These are phyloP conservation scores for Hirschfeldia incana DNA, from an alignment of 345 rosid genomes.

Conservation along the genomic window DNA sequence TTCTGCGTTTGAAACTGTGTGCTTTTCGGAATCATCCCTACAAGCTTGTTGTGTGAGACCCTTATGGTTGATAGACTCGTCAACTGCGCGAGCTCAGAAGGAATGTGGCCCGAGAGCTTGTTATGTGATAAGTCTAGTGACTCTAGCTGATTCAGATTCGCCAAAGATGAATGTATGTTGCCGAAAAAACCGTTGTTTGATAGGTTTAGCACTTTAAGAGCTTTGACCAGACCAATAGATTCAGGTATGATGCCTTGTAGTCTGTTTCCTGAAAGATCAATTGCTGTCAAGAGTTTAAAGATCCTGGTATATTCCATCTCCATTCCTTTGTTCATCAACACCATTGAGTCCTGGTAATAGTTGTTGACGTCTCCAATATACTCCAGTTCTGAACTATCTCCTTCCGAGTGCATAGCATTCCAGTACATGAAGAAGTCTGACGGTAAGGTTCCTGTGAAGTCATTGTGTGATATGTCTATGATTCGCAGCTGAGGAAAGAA, in stretches of 20 bases:
- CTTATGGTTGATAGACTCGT: not conserved
- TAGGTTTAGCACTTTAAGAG: not conserved
- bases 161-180: slow-evolving; percentile 7
- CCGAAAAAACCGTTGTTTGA: slow-evolving; percentile 3
- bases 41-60: slow-evolving; percentile 1
- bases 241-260: slow-evolving; percentile 4
- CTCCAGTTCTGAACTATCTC: not conserved
- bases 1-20: slow-evolving; percentile 6
- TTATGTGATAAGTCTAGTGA: slow-evolving; percentile 18
- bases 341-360: not conserved
- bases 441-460: not conserved
- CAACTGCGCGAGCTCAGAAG: not conserved
- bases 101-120: not conserved
- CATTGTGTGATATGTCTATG: not conserved
- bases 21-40: not conserved
- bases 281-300: not conserved
- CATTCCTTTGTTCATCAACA: not conserved
- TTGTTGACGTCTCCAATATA: not conserved
- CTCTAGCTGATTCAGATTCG: slow-evolving; percentile 5
- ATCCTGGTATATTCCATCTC: not conserved
- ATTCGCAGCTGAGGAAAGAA: not conserved
- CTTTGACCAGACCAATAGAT: not conserved
- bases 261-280: not conserved
- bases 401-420: not conserved
- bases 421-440: not conserved